Evolutionary conservation across 2,329 filamentous ascomycete species (phyloP), one percentile per base, ranked within the genome.

Genomic region (Colletotrichum cordylinicola): DNA sequence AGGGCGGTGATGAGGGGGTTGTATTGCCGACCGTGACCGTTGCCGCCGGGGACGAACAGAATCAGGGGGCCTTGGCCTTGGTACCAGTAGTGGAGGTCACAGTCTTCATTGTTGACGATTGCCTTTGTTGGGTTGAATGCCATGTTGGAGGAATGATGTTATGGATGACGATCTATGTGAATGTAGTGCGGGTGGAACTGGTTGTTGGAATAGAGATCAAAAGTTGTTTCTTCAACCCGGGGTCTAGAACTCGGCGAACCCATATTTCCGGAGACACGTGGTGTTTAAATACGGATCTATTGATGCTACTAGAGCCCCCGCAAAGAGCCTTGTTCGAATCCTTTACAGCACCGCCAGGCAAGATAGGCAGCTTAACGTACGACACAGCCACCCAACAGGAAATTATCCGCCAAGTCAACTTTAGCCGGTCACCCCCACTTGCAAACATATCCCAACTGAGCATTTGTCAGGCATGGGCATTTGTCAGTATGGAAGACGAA

Each of bases 21-120:
- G 78, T 79, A 84, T 62, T 84, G 83, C 6, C 77, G 74, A 8
- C 82, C 83, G 71, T 83, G 81, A 29, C 83, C 83, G 70, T 83
- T 83, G 29, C 83, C 83, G 69, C 83, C 82, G 2, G 82, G 82
- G 31, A 84, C 75, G 76, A 84, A 83, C 24, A 24, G 24, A 24
- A 84, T 77, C 6, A 84, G 78, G 8, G 82, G 82, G 0, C 82
- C 82, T 8, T 48, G 72, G 64, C 82, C 82, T 62, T 79, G 80
- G 74, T 79, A 78, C 80, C 80, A 83, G 76, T 83, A 84, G 66
- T 83, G 81, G 8, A 83, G 72, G 60, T 80, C 79, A 62, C 82
- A 84, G 12, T 73, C 78, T 77, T 84, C 82, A n/a, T 79, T 83
- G 27, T 79, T 67, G 29, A 84, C 73, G 55, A 78, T 75, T 10